Conservation (phyloP, 148 eudicot genomes). For the Chenopodium quinoa region DNA sequence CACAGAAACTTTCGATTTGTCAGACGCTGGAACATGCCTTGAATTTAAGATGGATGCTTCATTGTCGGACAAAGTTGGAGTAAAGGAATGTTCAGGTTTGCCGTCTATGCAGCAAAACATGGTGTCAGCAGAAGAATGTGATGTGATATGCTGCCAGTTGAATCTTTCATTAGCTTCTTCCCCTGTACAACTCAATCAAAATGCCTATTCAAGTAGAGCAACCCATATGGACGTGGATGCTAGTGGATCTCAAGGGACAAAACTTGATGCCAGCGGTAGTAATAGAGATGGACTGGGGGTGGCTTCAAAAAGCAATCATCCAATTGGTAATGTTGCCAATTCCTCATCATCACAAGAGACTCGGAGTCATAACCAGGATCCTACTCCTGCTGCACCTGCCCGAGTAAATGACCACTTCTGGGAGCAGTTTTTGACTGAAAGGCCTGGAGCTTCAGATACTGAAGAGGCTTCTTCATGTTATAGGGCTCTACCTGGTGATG, state of each 20-base stretch:
- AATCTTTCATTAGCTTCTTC: conserved; percentile 83
- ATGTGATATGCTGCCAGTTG: conserved; percentile 65
- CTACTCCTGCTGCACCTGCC: conserved; percentile 37
- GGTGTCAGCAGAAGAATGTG: conserved; percentile 52
- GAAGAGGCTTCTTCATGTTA: conserved; percentile 76
- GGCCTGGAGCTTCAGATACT: conserved; percentile 70
- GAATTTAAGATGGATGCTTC: conserved; percentile 54
- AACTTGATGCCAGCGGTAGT: conserved; percentile 24
- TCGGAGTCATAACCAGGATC: conserved; percentile 41
- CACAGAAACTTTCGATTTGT: conserved; percentile 54
- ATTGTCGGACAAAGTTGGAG: conserved; percentile 41
- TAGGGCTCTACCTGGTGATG: conserved; percentile 41
- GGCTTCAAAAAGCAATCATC: conserved; percentile 24
- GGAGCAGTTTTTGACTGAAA: conserved; percentile 94
- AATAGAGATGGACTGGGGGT: conserved; percentile 27
- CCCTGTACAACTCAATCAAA: conserved; percentile 40
- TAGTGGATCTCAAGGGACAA: conserved; percentile 30
- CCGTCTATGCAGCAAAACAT: conserved; percentile 44
- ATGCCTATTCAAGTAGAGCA: conserved; percentile 35
- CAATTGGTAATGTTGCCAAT: conserved; percentile 26
- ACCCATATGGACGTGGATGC: conserved; percentile 38
- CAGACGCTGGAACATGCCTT: conserved; percentile 62
- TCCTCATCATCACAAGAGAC: conserved; percentile 34
- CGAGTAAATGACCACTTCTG: conserved; percentile 83
- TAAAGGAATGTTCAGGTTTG: conserved; percentile 38